Percentiles rank a stretch among this genome's conserved stretches.
phyloP scores from a whole-genome alignment of 345 rosid species.

The Firmiana major region DNA sequence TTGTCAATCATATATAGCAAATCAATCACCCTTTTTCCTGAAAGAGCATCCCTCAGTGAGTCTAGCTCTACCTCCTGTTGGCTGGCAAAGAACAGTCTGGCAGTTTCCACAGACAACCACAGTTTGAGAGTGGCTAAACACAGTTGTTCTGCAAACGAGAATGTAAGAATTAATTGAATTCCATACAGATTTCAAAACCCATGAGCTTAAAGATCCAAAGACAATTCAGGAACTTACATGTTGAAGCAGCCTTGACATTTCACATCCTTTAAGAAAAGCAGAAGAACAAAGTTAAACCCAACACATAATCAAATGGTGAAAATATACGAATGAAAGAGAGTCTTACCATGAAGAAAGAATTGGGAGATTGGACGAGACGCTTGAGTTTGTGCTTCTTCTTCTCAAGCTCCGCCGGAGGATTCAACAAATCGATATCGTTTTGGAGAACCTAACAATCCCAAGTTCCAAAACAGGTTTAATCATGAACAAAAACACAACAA shows the following conservation, averaged over 20 bases:
- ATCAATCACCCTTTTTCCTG: conserved; percentile 12
- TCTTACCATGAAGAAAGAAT: conserved; percentile 15
- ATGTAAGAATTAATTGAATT: neutral
- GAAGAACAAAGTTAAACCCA: neutral
- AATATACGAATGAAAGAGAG: neutral
- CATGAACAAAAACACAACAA: neutral
- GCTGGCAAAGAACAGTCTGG: conserved; percentile 17
- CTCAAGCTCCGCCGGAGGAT: conserved; percentile 17
- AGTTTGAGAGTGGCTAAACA: conserved; percentile 17
- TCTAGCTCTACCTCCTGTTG: conserved; percentile 16
- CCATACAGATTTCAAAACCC: neutral
- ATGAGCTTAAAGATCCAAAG: neutral
- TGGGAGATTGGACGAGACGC: conserved; percentile 14
- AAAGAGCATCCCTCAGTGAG: conserved; percentile 16
- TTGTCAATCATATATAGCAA: neutral
- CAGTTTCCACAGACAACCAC: conserved; percentile 14
- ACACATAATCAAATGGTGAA: too few relatives aligned
- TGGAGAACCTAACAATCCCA: conserved; percentile 1
- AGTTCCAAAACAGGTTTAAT: neutral
- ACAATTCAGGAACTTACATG: conserved; percentile 8
- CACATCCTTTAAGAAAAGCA: conserved; percentile 1
- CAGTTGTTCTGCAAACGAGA: neutral
- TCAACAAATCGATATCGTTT: conserved; percentile 16
- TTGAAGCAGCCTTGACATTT: conserved; percentile 19
- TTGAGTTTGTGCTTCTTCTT: conserved; percentile 21